Evolutionary conservation across 2,329 filamentous ascomycete species (phyloP).

Genomic region (Talaromyces islandicus): DNA sequence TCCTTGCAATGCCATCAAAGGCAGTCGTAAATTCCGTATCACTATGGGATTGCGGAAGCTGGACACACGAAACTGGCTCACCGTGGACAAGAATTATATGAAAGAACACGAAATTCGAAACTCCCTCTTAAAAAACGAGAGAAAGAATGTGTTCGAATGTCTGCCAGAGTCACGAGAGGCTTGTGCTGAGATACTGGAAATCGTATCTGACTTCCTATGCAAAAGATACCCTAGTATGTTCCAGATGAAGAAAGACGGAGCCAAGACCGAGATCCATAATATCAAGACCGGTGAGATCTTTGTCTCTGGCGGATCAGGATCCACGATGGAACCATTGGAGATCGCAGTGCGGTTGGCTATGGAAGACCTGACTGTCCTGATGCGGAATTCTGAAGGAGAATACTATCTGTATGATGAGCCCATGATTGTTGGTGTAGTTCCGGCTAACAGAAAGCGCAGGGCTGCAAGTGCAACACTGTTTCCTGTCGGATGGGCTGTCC

Average conservation of each 20-base stretch:
- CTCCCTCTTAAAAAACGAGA: constrained; percentile 33
- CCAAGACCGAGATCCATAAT: constrained; percentile 34
- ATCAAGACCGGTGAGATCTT: constrained; percentile 41
- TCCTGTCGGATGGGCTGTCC: constrained; percentile 48
- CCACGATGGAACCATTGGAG: constrained; percentile 42
- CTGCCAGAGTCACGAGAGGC: constrained; percentile 39
- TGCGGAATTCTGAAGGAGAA: constrained; percentile 40
- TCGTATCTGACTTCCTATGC: constrained; percentile 42
- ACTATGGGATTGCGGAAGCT: constrained; percentile 45
- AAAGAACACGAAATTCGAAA: constrained; percentile 38
- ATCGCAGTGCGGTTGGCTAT: constrained; percentile 44
- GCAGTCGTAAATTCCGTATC: constrained; percentile 34
- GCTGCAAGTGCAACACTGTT: constrained; percentile 49
- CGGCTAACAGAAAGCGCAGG: constrained; percentile 19
- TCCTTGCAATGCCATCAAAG: constrained; percentile 33
- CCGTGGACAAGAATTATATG: constrained; percentile 42
- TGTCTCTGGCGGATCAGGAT: constrained; percentile 27
- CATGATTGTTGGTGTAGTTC: background rate
- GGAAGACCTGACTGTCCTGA: constrained; percentile 49
- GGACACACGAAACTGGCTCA: constrained; percentile 44
- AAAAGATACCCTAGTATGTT: constrained; percentile 41
- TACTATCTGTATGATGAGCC: constrained; percentile 42
- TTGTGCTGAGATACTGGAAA: constrained; percentile 43
- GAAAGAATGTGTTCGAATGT: constrained; percentile 39
- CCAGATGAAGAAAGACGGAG: constrained; percentile 20